Percentiles rank a stretch among this genome's conserved stretches.
Evolutionary conservation across 2,329 filamentous ascomycete species (phyloP).

Genomic region (Alternaria atra): DNA sequence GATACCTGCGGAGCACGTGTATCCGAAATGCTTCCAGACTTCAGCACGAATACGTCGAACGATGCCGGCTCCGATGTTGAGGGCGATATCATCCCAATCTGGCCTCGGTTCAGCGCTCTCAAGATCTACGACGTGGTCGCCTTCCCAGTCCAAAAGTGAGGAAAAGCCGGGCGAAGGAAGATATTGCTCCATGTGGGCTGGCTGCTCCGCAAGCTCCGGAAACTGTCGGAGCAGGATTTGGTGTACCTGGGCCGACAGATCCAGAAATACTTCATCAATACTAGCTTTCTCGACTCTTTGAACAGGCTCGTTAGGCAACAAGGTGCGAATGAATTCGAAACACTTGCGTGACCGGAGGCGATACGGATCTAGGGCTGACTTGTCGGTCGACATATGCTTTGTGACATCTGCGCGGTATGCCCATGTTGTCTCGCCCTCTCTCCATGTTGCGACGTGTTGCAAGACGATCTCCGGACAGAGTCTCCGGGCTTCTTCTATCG

Average conservation of each 20-base stretch:
- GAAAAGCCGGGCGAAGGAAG: slow-evolving; percentile 78
- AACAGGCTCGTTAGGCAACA: slow-evolving; percentile 66
- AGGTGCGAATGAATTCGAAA: slow-evolving; percentile 77
- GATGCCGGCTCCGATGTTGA: slow-evolving; percentile 88
- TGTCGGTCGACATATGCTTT: slow-evolving; percentile 83
- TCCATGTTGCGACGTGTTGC: slow-evolving; percentile 95
- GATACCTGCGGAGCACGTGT: slow-evolving; percentile 91
- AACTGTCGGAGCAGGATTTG: slow-evolving; percentile 77
- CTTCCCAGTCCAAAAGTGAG: slow-evolving; percentile 80
- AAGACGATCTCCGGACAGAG: slow-evolving; percentile 83
- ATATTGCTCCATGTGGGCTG: slow-evolving; percentile 76
- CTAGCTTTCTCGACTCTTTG: slow-evolving; percentile 90
- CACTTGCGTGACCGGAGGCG: slow-evolving; percentile 86
- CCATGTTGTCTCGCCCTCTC: slow-evolving; percentile 91
- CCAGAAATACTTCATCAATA: slow-evolving; percentile 95
- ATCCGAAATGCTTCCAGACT: slow-evolving; percentile 75
- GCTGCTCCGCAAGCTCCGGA: slow-evolving; percentile 71
- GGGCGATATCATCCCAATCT: slow-evolving; percentile 96
- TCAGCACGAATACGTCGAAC: slow-evolving; percentile 77
- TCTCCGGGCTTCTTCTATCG: slow-evolving; percentile 81
- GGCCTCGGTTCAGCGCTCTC: slow-evolving; percentile 78
- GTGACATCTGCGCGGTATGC: slow-evolving; percentile 84
- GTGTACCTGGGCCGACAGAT: slow-evolving; percentile 86
- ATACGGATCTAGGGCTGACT: slow-evolving; percentile 94
- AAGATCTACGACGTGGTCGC: slow-evolving; percentile 82